Conservation (phyloP, 2,329 filamentous ascomycete genomes). For the Neopestalotiopsis rosae region DNA sequence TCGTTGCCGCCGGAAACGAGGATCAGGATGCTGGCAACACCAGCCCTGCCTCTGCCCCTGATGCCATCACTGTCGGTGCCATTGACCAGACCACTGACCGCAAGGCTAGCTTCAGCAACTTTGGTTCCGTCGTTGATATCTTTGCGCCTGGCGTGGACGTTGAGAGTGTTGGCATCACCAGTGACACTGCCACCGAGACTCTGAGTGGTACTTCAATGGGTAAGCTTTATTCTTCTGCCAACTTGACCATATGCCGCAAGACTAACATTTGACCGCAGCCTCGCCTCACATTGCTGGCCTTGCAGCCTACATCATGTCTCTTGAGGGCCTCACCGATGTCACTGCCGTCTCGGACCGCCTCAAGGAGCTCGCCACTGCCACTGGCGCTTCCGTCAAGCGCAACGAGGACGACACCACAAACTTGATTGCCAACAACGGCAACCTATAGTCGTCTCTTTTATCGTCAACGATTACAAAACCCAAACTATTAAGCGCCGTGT, state of each 20-base stretch:
- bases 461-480: slow-evolving; percentile 21
- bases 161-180: slow-evolving; percentile 57
- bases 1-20: slow-evolving; percentile 67
- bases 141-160: slow-evolving; percentile 62
- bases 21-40: slow-evolving; percentile 54
- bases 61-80: slow-evolving; percentile 65
- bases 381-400: slow-evolving; percentile 48
- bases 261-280: slow-evolving; percentile 48
- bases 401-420: slow-evolving; percentile 53
- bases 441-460: slow-evolving; percentile 22
- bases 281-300: slow-evolving; percentile 71
- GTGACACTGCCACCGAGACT: slow-evolving; percentile 47
- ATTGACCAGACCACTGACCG: slow-evolving; percentile 56
- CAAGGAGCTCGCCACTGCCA: slow-evolving; percentile 55
- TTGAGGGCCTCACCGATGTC: slow-evolving; percentile 54
- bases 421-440: slow-evolving; percentile 64
- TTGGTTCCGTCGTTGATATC: slow-evolving; percentile 57
- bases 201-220: slow-evolving; percentile 65
- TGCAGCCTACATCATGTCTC: slow-evolving; percentile 69
- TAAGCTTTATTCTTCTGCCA: slow-evolving; percentile 25
- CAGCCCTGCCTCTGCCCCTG: slow-evolving; percentile 60
- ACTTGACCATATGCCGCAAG: background rate
- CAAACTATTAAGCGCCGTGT: slow-evolving; percentile 27
- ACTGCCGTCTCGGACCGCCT: slow-evolving; percentile 52
- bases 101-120: slow-evolving; percentile 64